Evolutionary conservation across 2,329 filamentous ascomycete species (phyloP).

Genomic region (Diplocarpon rosae): DNA sequence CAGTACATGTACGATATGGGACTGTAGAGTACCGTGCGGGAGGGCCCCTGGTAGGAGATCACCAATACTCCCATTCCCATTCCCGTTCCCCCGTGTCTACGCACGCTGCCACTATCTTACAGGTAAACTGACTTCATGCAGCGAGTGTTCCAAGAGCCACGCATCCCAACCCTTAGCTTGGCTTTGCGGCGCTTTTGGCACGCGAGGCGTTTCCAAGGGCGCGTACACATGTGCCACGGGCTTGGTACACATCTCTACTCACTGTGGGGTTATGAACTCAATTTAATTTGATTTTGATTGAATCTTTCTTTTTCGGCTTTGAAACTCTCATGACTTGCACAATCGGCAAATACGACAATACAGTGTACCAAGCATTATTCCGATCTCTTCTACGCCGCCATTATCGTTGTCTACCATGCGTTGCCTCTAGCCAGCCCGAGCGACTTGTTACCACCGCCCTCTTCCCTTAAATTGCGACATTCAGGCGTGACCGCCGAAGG

Average conservation of each 20-base stretch:
- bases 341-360: too few species aligned
- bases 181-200: conserved; percentile 16
- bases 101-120: background rate
- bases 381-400: background rate
- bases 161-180: conserved; percentile 16
- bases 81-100: background rate
- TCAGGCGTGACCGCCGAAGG: too few species aligned
- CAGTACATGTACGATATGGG: too few species aligned
- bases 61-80: background rate
- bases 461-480: too few species aligned
- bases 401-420: background rate
- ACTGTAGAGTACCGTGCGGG: too few species aligned
- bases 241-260: background rate
- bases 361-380: too few species aligned
- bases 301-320: background rate
- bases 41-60: too few species aligned
- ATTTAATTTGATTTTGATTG: background rate
- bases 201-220: conserved; percentile 21
- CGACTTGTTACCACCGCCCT: background rate
- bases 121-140: conserved; percentile 10
- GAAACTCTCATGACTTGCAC: conserved; percentile 2
- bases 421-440: background rate
- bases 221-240: conserved; percentile 15
- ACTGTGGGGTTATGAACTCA: background rate
- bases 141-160: conserved; percentile 23